Percentiles rank a stretch among this genome's conserved stretches.
phyloP scores from a whole-genome alignment of 805 yeast genomes.

The Starmera dryadoides region DNA sequence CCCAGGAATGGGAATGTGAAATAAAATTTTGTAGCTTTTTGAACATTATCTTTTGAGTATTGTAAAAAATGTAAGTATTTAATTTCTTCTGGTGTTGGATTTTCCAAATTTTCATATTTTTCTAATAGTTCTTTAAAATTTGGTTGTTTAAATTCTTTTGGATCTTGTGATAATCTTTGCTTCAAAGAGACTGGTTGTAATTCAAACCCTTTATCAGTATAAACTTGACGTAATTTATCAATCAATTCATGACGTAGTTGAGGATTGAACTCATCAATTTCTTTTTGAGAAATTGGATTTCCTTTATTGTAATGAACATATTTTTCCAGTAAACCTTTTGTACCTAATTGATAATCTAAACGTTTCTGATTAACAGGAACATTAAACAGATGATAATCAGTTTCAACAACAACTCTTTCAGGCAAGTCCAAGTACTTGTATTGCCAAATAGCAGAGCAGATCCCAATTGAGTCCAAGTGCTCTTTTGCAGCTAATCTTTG shows the following conservation, averaged over 20 bases:
- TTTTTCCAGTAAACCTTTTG: conserved; percentile 11
- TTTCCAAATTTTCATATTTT: conserved; percentile 6
- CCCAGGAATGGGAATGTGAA: conserved; percentile 20
- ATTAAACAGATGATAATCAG: conserved; percentile 18
- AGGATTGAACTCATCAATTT: conserved; percentile 4
- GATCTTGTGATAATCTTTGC: conserved; percentile 7
- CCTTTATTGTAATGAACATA: conserved; percentile 6
- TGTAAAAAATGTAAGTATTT: conserved; percentile 19
- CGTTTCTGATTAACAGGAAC: conserved; percentile 17
- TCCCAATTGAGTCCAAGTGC: conserved; percentile 19
- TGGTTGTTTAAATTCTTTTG: conserved; percentile 11
- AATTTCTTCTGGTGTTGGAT: conserved; percentile 14
- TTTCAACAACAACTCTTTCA: conserved; percentile 20
- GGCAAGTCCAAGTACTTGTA: conserved; percentile 20
- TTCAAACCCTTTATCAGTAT: conserved; percentile 3
- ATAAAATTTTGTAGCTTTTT: conserved; percentile 15
- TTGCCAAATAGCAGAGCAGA: conserved; percentile 21
- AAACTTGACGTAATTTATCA: conserved; percentile 3
- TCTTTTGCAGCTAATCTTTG: conserved; percentile 12
- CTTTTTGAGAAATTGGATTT: conserved; percentile 1
- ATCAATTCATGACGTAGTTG: conserved; percentile 5
- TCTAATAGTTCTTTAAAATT: conserved; percentile 9
- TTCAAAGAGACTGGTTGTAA: conserved; percentile 8
- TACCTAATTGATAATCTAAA: conserved; percentile 12
- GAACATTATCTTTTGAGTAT: conserved; percentile 18